A percentile compares a stretch with the other conserved stretches of the same genome.
phyloP scores from a whole-genome alignment of 306 rosid genomes.

The Alnus glutinosa region DNA sequence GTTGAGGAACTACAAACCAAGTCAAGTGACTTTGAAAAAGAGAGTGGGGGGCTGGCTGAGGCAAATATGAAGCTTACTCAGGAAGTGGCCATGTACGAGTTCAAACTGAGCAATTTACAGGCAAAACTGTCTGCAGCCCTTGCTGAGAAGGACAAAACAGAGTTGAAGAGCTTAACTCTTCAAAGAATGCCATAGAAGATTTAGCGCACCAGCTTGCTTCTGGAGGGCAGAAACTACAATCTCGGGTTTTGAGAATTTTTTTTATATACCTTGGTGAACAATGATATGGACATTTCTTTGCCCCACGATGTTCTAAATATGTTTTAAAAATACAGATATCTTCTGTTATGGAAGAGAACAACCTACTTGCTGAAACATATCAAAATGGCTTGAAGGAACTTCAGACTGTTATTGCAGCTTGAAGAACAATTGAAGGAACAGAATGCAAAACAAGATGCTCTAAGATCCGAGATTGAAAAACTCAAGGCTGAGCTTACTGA shows the following conservation, averaged over 20 bases:
- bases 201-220: too few species aligned
- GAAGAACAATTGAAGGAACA: conserved; percentile 73
- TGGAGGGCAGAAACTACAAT: conserved; percentile 38
- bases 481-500: conserved; percentile 64
- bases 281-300: conserved; percentile 6
- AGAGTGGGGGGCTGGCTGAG: conserved; percentile 50
- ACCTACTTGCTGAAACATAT: conserved; percentile 66
- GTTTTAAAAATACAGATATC: conserved; percentile 55
- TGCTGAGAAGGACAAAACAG: too few species aligned
- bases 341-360: conserved; percentile 73
- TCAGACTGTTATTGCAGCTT: conserved; percentile 58
- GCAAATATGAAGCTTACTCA: conserved; percentile 61
- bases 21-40: conserved; percentile 55
- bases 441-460: conserved; percentile 51
- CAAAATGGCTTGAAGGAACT: conserved; percentile 71
- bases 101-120: conserved; percentile 56
- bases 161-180: too few species aligned
- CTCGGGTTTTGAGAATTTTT: conserved; percentile 58
- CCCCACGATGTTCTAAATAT: background rate
- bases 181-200: too few species aligned
- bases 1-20: conserved; percentile 67
- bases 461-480: conserved; percentile 62
- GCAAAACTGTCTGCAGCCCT: too few species aligned
- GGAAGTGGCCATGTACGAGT: conserved; percentile 54
- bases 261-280: background rate